Evolutionary conservation across 441 rosid genomes (phyloP).

Genomic region (Mallotus japonicus): DNA sequence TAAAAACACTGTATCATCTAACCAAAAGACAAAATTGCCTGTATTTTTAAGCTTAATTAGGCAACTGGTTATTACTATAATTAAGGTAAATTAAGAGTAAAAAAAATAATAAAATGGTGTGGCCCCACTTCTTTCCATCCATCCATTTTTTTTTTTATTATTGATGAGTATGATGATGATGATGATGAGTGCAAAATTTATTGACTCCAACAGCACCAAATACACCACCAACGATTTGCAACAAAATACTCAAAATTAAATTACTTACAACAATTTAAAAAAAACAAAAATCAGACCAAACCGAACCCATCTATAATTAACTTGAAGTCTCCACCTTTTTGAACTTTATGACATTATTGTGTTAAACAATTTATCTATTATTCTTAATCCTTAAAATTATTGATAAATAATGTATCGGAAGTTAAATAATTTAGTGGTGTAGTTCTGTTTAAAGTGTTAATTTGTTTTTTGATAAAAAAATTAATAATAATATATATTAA

Average conservation of each 20-base stretch:
- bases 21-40: not conserved
- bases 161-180: conserved; percentile 17
- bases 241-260: conserved; percentile 13
- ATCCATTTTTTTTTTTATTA: conserved; percentile 43
- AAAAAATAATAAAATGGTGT: conserved; percentile 13
- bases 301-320: not conserved
- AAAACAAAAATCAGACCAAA: not conserved
- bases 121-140: conserved; percentile 27
- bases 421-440: too few species aligned
- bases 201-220: conserved; percentile 44
- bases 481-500: too few species aligned
- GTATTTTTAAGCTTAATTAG: not conserved
- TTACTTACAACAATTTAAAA: not conserved
- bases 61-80: not conserved
- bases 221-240: conserved; percentile 57
- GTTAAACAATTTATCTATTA: too few species aligned
- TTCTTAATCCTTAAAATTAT: too few species aligned
- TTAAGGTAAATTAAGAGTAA: conserved; percentile 9
- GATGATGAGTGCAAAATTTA: conserved; percentile 24
- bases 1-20: not conserved
- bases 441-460: too few species aligned
- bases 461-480: too few species aligned
- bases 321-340: not conserved
- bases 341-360: too few species aligned
- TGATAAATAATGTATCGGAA: too few species aligned